A percentile compares a stretch with the other conserved stretches of the same genome.
Evolutionary conservation across 495 filamentous ascomycete genomes (phyloP).

Genomic region (Sordaria brevicollis): DNA sequence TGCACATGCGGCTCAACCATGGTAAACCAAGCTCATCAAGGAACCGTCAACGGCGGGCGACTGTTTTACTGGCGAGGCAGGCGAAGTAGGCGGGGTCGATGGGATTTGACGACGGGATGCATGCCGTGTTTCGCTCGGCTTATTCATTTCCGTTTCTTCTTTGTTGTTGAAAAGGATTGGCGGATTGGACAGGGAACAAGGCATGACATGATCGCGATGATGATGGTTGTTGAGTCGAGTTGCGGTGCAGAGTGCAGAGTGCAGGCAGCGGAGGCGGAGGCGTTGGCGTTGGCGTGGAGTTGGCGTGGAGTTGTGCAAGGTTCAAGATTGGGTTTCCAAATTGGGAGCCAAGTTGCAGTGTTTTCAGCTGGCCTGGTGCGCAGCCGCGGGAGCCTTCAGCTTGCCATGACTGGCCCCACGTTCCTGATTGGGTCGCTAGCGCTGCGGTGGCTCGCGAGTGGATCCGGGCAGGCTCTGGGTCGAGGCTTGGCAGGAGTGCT

Average conservation of each 20-base stretch:
- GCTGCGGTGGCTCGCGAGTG: background rate
- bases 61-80: no score
- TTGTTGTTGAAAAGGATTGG: no score
- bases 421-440: background rate
- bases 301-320: background rate
- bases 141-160: background rate
- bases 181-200: background rate
- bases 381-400: background rate
- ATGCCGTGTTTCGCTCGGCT: background rate
- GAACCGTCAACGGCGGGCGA: no score
- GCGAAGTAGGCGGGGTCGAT: background rate
- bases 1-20: background rate
- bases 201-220: background rate
- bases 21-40: background rate
- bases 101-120: background rate
- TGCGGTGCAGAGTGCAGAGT: background rate
- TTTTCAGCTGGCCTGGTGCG: background rate
- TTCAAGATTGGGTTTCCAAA: background rate
- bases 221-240: background rate
- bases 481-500: background rate
- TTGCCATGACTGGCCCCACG: background rate
- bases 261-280: no score
- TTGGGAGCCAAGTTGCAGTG: background rate
- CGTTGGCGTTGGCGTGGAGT: no score
- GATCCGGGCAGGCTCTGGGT: background rate